phyloP scores from a whole-genome alignment of 139 green algal species.

The Chlorella sp. region DNA sequence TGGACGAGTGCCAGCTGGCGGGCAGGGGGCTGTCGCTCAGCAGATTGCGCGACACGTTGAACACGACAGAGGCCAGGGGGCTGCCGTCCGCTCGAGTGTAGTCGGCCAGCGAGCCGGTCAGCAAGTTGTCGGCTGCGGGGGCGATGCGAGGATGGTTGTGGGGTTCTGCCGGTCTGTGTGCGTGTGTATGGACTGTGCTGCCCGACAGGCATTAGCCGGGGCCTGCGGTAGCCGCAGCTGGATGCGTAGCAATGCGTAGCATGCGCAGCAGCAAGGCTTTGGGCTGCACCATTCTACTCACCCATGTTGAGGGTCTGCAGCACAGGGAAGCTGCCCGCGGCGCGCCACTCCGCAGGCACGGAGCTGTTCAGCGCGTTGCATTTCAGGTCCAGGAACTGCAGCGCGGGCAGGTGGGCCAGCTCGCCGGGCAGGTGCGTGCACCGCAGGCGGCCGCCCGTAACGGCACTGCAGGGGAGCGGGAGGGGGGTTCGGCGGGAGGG shows the following conservation, averaged over 20 bases:
- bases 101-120: background rate
- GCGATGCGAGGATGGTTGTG: no score
- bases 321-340: background rate
- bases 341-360: background rate
- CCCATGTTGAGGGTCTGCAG: background rate
- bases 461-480: background rate
- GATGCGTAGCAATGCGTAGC: no score
- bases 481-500: no score
- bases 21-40: background rate
- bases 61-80: background rate
- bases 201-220: no score
- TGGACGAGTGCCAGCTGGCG: background rate
- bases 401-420: background rate
- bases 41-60: constrained; percentile 2
- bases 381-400: constrained; percentile 1
- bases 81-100: background rate
- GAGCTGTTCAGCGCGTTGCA: background rate
- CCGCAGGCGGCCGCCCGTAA: background rate
- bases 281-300: no score
- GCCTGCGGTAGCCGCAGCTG: no score
- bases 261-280: no score
- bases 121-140: background rate
- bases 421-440: background rate
- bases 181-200: no score
- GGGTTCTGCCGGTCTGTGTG: no score